Evolutionary conservation across 192 early-diverging fungal species (phyloP).

Genomic region (Coemansia sp.): DNA sequence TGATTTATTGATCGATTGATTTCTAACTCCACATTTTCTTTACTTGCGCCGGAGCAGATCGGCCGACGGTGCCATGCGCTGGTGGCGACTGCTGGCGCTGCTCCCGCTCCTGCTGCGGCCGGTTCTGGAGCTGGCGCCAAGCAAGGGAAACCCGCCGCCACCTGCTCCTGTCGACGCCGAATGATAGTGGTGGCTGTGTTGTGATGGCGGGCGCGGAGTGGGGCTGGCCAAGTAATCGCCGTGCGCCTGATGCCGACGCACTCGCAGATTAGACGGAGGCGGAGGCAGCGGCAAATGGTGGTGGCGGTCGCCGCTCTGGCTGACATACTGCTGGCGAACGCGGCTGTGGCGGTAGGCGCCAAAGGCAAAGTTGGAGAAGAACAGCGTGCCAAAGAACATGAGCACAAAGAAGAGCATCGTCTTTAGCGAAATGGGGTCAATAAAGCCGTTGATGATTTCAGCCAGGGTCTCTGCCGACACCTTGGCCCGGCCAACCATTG

Average conservation of each 20-base stretch:
- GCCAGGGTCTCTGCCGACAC: slow-evolving; percentile 84
- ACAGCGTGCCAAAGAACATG: slow-evolving; percentile 52
- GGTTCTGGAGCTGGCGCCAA: too few species aligned
- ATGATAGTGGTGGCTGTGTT: too few species aligned
- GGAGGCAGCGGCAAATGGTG: too few species aligned
- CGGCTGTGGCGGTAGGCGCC: slow-evolving; percentile 50
- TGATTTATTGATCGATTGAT: not conserved
- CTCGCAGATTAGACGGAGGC: too few species aligned
- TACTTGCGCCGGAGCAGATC: too few species aligned
- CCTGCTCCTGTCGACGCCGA: too few species aligned
- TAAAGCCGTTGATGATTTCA: slow-evolving; percentile 80
- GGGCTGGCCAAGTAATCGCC: slow-evolving; percentile 22
- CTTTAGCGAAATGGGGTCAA: slow-evolving; percentile 86
- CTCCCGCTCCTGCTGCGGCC: not conserved
- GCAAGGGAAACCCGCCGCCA: too few species aligned
- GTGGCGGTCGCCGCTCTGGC: slow-evolving; percentile 14
- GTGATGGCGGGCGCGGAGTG: slow-evolving; percentile 6
- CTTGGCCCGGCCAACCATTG: slow-evolving; percentile 68
- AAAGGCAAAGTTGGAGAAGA: slow-evolving; percentile 57
- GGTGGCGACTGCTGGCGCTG: slow-evolving; percentile 3
- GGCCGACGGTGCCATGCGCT: not conserved
- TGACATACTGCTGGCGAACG: slow-evolving; percentile 37
- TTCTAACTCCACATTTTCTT: not conserved
- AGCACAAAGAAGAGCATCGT: slow-evolving; percentile 68
- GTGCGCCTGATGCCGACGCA: too few species aligned